Conservation (phyloP, 352 stramenopile genomes). For the Halophytophthora polymorphica region DNA sequence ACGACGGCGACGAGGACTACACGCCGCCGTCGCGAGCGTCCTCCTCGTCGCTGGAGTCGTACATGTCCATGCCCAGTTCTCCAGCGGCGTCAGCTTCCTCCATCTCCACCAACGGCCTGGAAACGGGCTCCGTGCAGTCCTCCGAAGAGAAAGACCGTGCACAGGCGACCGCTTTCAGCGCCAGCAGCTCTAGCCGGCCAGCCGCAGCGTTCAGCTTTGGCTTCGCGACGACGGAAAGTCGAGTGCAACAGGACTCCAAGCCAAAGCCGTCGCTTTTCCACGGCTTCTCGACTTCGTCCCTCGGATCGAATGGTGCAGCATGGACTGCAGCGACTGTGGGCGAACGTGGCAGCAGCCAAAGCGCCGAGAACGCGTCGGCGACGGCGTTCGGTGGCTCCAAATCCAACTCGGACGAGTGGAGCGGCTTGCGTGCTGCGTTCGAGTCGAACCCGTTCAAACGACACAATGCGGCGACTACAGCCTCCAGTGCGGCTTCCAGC, state of each 20-base stretch:
- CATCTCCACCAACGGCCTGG: not conserved
- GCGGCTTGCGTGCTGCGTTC: constrained; percentile 23
- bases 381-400: not conserved
- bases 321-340: not conserved
- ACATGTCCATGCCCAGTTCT: not conserved
- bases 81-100: not conserved
- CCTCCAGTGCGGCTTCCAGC: not conserved
- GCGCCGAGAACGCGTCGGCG: not conserved
- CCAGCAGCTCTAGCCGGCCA: no score
- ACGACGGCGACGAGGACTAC: constrained; percentile 23
- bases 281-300: not conserved
- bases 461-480: constrained; percentile 8
- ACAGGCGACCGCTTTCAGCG: no score
- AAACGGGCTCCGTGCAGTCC: not conserved
- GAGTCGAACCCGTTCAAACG: constrained; percentile 20
- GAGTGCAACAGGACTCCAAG: no score
- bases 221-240: no score
- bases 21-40: constrained; percentile 20
- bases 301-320: no score
- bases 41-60: not conserved
- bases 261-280: not conserved
- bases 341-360: constrained; percentile 1
- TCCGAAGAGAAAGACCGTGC: not conserved
- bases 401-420: constrained; percentile 17
- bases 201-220: no score